A percentile compares a stretch with the other conserved stretches of the same genome.
Evolutionary conservation across 768 basidiomycete genomes (phyloP).

Genomic region (Gyrodon lividus): DNA sequence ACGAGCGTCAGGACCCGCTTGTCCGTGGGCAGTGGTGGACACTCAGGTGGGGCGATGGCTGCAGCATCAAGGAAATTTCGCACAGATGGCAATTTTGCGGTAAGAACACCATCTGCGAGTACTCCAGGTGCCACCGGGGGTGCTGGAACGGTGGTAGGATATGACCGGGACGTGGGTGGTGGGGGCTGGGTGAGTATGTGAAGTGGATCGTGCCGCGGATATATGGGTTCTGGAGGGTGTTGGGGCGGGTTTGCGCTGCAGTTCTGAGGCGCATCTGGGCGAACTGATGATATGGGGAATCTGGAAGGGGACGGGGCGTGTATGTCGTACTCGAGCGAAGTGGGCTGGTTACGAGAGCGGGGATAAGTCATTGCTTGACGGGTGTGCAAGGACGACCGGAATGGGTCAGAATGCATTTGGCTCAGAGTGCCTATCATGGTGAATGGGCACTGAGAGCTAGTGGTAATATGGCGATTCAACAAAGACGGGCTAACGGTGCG

Average conservation of each 20-base stretch:
- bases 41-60: conserved; percentile 40
- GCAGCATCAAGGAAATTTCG: conserved; percentile 45
- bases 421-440: conserved; percentile 16
- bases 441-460: conserved; percentile 14
- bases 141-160: conserved; percentile 20
- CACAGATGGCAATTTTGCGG: conserved; percentile 48
- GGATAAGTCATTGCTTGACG: conserved; percentile 14
- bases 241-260: conserved; percentile 20
- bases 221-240: conserved; percentile 24
- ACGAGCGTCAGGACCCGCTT: conserved; percentile 52
- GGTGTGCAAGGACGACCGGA: conserved; percentile 18
- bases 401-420: background rate
- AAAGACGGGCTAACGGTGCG: background rate
- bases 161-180: conserved; percentile 19
- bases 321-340: conserved; percentile 24
- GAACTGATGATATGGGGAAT: conserved; percentile 40
- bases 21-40: conserved; percentile 39
- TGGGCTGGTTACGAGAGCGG: conserved; percentile 9
- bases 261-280: conserved; percentile 28
- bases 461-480: conserved; percentile 13
- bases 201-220: conserved; percentile 35
- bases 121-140: conserved; percentile 35
- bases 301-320: conserved; percentile 21
- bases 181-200: conserved; percentile 24
- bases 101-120: conserved; percentile 41